Evolutionary conservation across 2,329 filamentous ascomycete genomes (phyloP).

Genomic region (Botryosphaeria dothidea): DNA sequence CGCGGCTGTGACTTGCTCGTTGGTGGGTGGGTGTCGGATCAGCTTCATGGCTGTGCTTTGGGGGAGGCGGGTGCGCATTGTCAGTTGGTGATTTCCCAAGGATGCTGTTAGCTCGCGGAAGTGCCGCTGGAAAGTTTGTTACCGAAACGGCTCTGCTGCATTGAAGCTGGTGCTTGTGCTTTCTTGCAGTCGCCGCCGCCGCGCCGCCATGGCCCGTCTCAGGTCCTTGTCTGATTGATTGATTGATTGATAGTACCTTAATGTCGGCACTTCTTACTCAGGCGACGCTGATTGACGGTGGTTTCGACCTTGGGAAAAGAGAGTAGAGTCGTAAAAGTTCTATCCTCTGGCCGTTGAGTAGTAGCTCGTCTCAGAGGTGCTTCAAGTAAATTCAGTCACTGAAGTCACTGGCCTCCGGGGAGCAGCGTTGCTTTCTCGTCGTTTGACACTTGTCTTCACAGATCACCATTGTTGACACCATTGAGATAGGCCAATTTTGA

Average conservation of each 20-base stretch:
- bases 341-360: neutral
- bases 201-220: neutral
- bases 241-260: neutral
- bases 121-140: neutral
- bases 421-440: too few relatives aligned
- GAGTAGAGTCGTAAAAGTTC: neutral
- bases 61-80: neutral
- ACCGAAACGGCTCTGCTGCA: neutral
- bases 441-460: neutral
- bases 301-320: neutral
- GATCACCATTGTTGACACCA: neutral
- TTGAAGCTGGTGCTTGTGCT: neutral
- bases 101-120: neutral
- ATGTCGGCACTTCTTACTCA: neutral
- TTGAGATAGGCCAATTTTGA: neutral
- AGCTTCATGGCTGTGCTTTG: conserved; percentile 5
- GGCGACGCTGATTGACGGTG: neutral
- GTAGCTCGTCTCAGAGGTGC: neutral
- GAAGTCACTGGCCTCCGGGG: neutral
- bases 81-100: neutral
- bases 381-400: neutral
- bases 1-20: neutral
- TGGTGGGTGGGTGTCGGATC: neutral
- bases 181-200: neutral
- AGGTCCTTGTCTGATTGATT: neutral